Conservation (phyloP, 139 green algal species). For the Chlorella sp. region DNA sequence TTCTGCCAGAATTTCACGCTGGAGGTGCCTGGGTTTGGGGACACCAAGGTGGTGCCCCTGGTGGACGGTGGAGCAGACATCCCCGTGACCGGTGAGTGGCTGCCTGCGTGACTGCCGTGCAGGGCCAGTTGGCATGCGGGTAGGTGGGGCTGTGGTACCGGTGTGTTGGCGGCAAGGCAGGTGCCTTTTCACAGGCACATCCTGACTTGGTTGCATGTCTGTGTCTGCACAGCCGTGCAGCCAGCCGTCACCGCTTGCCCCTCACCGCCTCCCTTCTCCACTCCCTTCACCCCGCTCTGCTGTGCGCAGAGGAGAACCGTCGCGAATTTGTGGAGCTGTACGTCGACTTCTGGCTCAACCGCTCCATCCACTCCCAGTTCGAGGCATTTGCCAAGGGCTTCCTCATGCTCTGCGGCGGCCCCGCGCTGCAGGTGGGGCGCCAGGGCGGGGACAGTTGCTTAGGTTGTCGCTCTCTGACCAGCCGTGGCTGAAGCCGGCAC, state of each 20-base stretch:
- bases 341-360: constrained; percentile 81
- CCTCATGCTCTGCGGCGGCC: constrained; percentile 85
- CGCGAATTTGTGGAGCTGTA: constrained; percentile 86
- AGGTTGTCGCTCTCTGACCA: too few species aligned
- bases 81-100: constrained; percentile 64
- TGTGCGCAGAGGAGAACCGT: constrained; percentile 78
- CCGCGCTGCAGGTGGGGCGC: constrained; percentile 51
- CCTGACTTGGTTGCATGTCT: neutral
- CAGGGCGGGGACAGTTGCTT: too few species aligned
- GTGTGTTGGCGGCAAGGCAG: too few species aligned
- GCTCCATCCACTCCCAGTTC: constrained; percentile 74
- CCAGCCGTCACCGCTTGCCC: neutral
- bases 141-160: neutral
- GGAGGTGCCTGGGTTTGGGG: constrained; percentile 76
- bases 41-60: constrained; percentile 60
- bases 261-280: neutral
- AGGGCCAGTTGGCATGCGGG: too few species aligned
- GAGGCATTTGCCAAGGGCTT: constrained; percentile 88
- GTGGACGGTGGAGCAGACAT: constrained; percentile 72
- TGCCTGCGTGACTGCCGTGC: too few species aligned
- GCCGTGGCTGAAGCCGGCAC: too few species aligned
- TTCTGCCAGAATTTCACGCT: constrained; percentile 89
- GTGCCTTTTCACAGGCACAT: too few species aligned
- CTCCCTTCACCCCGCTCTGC: neutral
- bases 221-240: neutral